These are phyloP conservation scores for Zygosaccharomyces sapae DNA, from an alignment of 1,139 yeast species.

Conservation along the genomic window DNA sequence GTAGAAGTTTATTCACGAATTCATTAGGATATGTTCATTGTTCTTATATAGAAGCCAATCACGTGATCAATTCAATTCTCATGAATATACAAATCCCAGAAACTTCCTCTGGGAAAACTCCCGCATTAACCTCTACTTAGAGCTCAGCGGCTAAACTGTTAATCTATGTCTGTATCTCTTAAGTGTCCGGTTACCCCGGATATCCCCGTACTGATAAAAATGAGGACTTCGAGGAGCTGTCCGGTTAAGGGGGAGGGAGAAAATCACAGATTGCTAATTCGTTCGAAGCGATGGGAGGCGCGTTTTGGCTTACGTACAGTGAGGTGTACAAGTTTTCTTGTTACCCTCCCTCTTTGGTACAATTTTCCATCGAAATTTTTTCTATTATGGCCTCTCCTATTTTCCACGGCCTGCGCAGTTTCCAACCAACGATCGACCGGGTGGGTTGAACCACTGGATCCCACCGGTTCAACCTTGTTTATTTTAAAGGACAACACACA, in stretches of 20 bases:
- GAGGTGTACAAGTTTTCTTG: not conserved
- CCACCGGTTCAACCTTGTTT: constrained; percentile 11
- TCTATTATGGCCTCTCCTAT: constrained; percentile 3
- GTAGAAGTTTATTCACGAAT: too few relatives aligned
- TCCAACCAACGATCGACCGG: constrained; percentile 1
- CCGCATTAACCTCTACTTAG: too few relatives aligned
- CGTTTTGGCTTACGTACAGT: not conserved
- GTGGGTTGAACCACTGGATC: constrained; percentile 1
- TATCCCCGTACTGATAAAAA: not conserved
- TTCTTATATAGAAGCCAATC: too few relatives aligned
- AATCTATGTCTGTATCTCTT: too few relatives aligned
- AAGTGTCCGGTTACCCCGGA: not conserved
- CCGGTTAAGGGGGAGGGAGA: not conserved
- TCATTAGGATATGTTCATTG: too few relatives aligned
- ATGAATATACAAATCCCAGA: too few relatives aligned
- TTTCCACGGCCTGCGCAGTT: constrained; percentile 1
- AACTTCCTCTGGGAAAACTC: too few relatives aligned
- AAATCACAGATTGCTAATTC: not conserved
- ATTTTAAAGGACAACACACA: constrained; percentile 10
- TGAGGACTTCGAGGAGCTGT: not conserved
- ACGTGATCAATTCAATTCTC: too few relatives aligned
- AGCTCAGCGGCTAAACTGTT: too few relatives aligned
- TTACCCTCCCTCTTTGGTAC: not conserved
- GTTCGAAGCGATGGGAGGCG: not conserved
- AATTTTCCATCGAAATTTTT: constrained; percentile 2